Evolutionary conservation across 2,329 filamentous ascomycete genomes (phyloP).

Genomic region (Aspergillus sergii): DNA sequence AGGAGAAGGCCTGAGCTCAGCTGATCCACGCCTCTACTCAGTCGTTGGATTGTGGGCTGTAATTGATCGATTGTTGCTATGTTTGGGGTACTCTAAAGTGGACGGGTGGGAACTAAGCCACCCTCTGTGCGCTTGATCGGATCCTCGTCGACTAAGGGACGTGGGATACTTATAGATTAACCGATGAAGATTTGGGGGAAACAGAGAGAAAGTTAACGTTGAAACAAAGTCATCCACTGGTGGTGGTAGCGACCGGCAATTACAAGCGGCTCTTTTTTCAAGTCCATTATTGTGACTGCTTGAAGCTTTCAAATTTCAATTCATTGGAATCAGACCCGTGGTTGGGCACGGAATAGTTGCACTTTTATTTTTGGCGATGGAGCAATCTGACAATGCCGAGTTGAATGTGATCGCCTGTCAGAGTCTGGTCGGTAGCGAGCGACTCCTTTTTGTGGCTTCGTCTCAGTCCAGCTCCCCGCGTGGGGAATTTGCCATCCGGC

Average conservation of each 20-base stretch:
- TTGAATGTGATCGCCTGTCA: slow-evolving; percentile 1
- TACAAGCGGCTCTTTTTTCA: neutral
- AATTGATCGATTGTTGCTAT: neutral
- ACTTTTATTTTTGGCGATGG: neutral
- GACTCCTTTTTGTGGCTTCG: neutral
- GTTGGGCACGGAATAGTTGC: neutral
- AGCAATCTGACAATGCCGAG: slow-evolving; percentile 1
- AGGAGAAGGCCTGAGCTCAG: slow-evolving; percentile 1
- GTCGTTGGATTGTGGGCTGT: neutral
- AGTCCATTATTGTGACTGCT: neutral
- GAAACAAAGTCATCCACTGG: neutral
- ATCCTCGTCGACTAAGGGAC: neutral
- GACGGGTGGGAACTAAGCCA: neutral
- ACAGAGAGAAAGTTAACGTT: neutral
- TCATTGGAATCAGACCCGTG: neutral
- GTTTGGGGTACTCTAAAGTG: neutral
- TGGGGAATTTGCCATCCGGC: neutral
- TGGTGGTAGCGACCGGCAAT: neutral
- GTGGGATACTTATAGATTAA: neutral
- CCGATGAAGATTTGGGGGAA: neutral
- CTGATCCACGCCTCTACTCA: neutral
- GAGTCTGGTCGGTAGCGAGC: neutral
- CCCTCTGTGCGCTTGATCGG: neutral
- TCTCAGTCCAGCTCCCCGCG: neutral
- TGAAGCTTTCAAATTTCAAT: neutral